These are phyloP conservation scores for Acacia acuminata DNA, from an alignment of 306 rosid genomes.

Conservation along the genomic window DNA sequence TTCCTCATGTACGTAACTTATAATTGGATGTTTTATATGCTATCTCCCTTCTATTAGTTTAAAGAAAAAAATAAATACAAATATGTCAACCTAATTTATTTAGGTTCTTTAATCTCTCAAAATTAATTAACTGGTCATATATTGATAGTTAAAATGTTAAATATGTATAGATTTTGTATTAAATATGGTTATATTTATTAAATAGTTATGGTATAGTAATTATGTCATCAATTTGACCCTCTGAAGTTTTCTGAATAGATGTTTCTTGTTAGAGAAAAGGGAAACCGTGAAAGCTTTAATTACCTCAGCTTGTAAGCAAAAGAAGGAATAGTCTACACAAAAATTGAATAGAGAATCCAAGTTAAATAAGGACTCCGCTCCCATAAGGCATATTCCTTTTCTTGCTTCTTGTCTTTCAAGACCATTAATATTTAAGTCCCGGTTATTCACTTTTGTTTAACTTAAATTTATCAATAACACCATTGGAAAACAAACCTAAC, in stretches of 20 bases:
- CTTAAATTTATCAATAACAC: neutral
- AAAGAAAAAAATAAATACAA: too few relatives aligned
- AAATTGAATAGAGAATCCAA: neutral
- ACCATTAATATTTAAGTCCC: neutral
- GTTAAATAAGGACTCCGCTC: constrained; percentile 11
- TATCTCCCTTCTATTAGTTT: too few relatives aligned
- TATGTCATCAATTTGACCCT: neutral
- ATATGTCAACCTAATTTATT: too few relatives aligned
- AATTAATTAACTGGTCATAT: too few relatives aligned
- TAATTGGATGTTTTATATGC: too few relatives aligned
- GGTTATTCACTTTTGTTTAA: neutral
- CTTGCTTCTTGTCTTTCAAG: neutral
- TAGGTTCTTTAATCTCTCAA: too few relatives aligned
- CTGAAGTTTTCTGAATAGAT: neutral
- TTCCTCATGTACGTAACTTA: too few relatives aligned
- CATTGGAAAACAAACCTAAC: neutral
- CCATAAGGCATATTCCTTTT: neutral
- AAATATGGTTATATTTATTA: too few relatives aligned
- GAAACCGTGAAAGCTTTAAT: neutral
- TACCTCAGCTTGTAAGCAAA: constrained; percentile 24
- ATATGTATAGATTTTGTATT: too few relatives aligned
- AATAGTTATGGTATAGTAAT: too few relatives aligned
- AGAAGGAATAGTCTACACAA: constrained; percentile 10
- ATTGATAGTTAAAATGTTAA: too few relatives aligned
- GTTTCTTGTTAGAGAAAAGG: neutral